Conservation (phyloP, 257 asterid species). For the Prunella vulgaris region DNA sequence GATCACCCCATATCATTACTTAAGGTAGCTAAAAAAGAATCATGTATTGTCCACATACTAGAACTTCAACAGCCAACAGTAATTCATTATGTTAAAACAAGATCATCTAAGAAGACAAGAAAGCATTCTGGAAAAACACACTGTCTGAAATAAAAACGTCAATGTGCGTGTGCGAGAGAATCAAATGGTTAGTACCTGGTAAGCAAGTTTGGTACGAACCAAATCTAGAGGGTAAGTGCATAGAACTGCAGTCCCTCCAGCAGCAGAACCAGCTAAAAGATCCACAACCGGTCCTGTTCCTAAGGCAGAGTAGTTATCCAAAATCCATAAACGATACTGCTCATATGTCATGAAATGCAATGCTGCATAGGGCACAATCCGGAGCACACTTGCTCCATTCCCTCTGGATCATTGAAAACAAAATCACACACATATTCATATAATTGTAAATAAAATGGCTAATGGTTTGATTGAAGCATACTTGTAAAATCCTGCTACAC, state of each 20-base stretch:
- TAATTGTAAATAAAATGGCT: not conserved
- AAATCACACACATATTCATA: not conserved
- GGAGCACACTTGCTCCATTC: slow-evolving; percentile 95
- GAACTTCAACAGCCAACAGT: not conserved
- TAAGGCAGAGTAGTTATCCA: slow-evolving; percentile 61
- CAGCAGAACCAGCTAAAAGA: slow-evolving; percentile 94
- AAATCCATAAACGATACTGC: slow-evolving; percentile 70
- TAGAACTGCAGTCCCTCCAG: slow-evolving; percentile 97
- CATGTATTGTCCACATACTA: not conserved
- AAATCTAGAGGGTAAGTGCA: slow-evolving; percentile 97
- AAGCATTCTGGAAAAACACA: not conserved
- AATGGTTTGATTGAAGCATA: slow-evolving; percentile 30
- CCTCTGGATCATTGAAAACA: slow-evolving; percentile 47
- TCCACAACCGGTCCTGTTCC: slow-evolving; percentile 92
- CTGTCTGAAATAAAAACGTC: not conserved
- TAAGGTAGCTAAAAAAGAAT: not conserved
- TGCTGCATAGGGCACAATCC: slow-evolving; percentile 96
- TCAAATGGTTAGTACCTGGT: slow-evolving; percentile 61
- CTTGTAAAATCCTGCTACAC: slow-evolving; percentile 88
- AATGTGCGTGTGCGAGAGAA: not conserved
- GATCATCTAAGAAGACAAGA: not conserved
- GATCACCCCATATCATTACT: not conserved
- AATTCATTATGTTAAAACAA: not conserved
- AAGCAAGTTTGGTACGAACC: slow-evolving; percentile 97
- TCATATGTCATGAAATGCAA: slow-evolving; percentile 95